A percentile compares a stretch with the other conserved stretches of the same genome.
phyloP scores from a whole-genome alignment of 768 basidiomycete genomes.

The Gloeostereum incarnatum region DNA sequence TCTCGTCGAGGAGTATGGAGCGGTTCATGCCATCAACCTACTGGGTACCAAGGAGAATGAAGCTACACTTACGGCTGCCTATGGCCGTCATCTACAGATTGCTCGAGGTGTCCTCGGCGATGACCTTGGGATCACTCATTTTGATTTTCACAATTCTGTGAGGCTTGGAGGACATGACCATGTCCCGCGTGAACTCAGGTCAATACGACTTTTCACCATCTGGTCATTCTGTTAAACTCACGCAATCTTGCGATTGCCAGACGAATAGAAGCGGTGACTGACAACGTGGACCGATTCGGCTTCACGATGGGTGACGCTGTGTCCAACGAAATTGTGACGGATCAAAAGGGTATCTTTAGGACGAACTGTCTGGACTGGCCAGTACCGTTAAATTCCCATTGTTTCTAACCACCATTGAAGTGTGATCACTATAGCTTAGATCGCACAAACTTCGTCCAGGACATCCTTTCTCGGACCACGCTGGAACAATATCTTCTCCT shows the following conservation, averaged over 20 bases:
- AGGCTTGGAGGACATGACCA: constrained; percentile 80
- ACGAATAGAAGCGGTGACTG: constrained; percentile 46
- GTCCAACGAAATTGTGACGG: constrained; percentile 66
- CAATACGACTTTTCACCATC: constrained; percentile 7
- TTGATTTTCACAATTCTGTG: constrained; percentile 89
- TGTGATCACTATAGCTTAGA: constrained; percentile 65
- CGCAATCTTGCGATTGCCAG: too few species aligned
- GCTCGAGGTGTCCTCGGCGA: constrained; percentile 56
- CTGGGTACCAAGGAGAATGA: constrained; percentile 93
- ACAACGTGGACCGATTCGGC: constrained; percentile 70
- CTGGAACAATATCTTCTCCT: constrained; percentile 79
- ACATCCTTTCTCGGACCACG: constrained; percentile 78
- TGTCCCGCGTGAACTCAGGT: constrained; percentile 68
- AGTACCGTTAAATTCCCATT: constrained; percentile 12
- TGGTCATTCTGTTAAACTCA: too few species aligned
- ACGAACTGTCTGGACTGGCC: constrained; percentile 96
- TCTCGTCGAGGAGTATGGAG: constrained; percentile 77
- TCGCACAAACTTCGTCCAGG: constrained; percentile 95
- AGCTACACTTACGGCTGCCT: constrained; percentile 71
- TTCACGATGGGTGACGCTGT: constrained; percentile 73
- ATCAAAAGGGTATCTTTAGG: constrained; percentile 87
- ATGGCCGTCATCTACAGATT: constrained; percentile 68
- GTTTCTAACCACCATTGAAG: constrained; percentile 3
- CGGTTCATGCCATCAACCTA: constrained; percentile 83
- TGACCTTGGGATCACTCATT: constrained; percentile 73